These are phyloP conservation scores for Geranium brycei DNA, from an alignment of 345 rosid genomes.

Conservation along the genomic window DNA sequence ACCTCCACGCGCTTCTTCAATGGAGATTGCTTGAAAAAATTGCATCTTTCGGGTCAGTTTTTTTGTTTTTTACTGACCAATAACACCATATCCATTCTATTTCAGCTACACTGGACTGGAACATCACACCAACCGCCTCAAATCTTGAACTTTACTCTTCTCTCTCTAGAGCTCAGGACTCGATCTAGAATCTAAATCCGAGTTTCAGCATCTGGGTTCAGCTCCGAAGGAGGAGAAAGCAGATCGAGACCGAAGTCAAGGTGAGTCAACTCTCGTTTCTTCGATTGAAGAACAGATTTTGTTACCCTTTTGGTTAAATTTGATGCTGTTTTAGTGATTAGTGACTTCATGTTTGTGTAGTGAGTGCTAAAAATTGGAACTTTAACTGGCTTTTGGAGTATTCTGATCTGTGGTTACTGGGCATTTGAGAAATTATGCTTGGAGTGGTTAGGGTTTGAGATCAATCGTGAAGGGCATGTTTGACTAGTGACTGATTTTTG, in stretches of 20 bases:
- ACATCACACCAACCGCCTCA: background rate
- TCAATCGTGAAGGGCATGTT: too few relatives aligned
- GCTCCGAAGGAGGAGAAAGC: background rate
- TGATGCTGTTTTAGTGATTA: background rate
- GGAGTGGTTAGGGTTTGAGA: too few relatives aligned
- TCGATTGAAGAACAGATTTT: background rate
- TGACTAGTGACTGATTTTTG: too few relatives aligned
- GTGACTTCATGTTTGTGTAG: background rate
- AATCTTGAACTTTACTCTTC: background rate
- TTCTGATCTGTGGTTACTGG: background rate
- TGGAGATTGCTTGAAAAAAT: background rate
- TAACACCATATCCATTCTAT: background rate
- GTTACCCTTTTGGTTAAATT: background rate
- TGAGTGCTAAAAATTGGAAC: background rate
- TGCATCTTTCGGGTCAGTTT: background rate
- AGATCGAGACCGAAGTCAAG: background rate
- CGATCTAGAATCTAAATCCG: background rate
- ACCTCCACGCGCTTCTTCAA: background rate
- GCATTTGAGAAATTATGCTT: background rate
- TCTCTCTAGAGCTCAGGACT: background rate
- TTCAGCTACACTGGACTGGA: background rate
- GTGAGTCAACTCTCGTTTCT: background rate
- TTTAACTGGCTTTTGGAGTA: background rate
- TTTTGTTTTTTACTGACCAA: background rate
- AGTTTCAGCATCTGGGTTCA: background rate